phyloP scores from a whole-genome alignment of 352 stramenopile genomes.

The Phytopythium montanum region DNA sequence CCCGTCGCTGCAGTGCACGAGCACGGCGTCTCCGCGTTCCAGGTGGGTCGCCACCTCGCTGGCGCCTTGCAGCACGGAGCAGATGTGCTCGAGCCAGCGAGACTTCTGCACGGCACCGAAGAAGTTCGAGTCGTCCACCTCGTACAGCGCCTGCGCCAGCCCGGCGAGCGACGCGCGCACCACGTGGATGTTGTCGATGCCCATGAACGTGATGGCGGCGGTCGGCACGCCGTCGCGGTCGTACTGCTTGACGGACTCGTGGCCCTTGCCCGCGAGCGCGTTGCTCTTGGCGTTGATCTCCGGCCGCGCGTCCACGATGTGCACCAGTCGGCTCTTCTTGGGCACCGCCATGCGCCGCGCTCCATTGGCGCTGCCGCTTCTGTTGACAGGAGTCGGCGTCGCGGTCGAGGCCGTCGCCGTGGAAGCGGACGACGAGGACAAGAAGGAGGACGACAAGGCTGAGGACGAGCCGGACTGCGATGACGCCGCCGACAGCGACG shows the following conservation, averaged over 20 bases:
- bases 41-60: slow-evolving; percentile 72
- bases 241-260: slow-evolving; percentile 88
- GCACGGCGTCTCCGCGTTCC: slow-evolving; percentile 66
- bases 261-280: slow-evolving; percentile 85
- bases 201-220: slow-evolving; percentile 85
- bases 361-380: not conserved
- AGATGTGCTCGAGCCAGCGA: slow-evolving; percentile 82
- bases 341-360: slow-evolving; percentile 17
- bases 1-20: slow-evolving; percentile 86
- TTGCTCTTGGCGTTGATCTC: slow-evolving; percentile 92
- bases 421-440: not conserved
- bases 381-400: not conserved
- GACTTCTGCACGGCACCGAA: slow-evolving; percentile 83
- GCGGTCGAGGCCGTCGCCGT: not conserved
- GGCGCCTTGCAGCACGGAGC: slow-evolving; percentile 68
- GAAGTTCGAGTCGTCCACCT: slow-evolving; percentile 86
- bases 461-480: not conserved
- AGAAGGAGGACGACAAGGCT: not conserved
- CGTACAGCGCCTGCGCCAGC: slow-evolving; percentile 69
- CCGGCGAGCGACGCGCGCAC: slow-evolving; percentile 70
- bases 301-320: slow-evolving; percentile 89
- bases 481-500: not conserved
- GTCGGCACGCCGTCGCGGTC: slow-evolving; percentile 65
- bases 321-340: slow-evolving; percentile 71
- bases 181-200: slow-evolving; percentile 87